A percentile compares a stretch with the other conserved stretches of the same genome.
Evolutionary conservation across 768 basidiomycete genomes (phyloP).

Genomic region (Serendipita sp.): DNA sequence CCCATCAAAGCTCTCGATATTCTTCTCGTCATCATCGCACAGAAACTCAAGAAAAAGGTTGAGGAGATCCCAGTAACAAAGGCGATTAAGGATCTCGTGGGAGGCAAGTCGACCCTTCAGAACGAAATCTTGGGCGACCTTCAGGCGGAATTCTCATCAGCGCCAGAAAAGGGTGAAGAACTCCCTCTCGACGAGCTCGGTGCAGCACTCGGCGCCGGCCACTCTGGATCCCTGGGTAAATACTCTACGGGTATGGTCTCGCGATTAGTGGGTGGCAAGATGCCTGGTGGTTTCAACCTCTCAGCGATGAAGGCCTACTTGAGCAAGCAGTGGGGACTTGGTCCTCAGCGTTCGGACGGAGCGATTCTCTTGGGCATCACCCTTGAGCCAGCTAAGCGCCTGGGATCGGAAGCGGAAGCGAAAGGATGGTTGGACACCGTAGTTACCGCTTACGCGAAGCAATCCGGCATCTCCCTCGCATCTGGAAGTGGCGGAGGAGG

Average conservation of each 20-base stretch:
- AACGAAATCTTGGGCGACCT: conserved; percentile 97
- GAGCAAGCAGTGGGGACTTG: conserved; percentile 90
- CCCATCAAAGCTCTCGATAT: conserved; percentile 87
- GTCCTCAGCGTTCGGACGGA: conserved; percentile 71
- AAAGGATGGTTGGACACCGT: conserved; percentile 86
- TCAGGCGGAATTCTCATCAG: conserved; percentile 83
- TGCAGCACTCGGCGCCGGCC: conserved; percentile 61
- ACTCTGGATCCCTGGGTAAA: conserved; percentile 79
- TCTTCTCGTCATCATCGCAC: conserved; percentile 75
- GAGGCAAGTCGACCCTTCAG: conserved; percentile 95
- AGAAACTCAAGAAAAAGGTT: conserved; percentile 93
- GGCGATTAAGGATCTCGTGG: conserved; percentile 95
- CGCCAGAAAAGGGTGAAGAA: conserved; percentile 97
- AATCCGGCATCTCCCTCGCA: conserved; percentile 70
- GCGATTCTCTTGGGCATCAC: conserved; percentile 84
- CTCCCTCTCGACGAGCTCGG: conserved; percentile 92
- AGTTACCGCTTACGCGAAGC: conserved; percentile 71
- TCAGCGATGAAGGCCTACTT: conserved; percentile 81
- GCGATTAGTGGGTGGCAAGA: conserved; percentile 84
- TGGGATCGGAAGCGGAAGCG: conserved; percentile 79
- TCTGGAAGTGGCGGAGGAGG: conserved; percentile 44
- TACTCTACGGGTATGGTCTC: conserved; percentile 82
- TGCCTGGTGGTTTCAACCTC: conserved; percentile 97
- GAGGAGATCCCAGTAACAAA: conserved; percentile 81
- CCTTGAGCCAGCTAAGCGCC: conserved; percentile 84